phyloP scores from a whole-genome alignment of 345 rosid genomes.

The Psidium guajava region DNA sequence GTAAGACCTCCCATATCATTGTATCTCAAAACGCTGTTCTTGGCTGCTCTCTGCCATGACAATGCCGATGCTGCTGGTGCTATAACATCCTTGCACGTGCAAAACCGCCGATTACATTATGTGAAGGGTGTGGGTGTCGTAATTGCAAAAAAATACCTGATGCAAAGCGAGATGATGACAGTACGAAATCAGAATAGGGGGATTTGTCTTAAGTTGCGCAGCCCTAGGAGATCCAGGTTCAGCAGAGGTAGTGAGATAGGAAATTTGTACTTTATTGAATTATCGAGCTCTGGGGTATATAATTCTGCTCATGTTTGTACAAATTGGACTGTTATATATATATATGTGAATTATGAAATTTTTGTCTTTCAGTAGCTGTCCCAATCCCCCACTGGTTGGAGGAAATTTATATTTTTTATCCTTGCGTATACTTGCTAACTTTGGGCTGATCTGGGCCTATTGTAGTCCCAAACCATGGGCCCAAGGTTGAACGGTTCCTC shows the following conservation, averaged over 20 bases:
- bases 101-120: not conserved
- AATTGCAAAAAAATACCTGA: not conserved
- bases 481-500: too few species aligned
- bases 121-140: not conserved
- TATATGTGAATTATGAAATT: conserved; percentile 1
- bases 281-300: conserved; percentile 20
- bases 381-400: not conserved
- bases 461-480: too few species aligned
- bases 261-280: not conserved
- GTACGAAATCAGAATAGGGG: not conserved
- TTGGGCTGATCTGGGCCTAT: too few species aligned
- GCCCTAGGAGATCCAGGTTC: not conserved
- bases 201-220: conserved; percentile 14
- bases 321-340: conserved; percentile 2
- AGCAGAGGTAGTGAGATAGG: conserved; percentile 13
- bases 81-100: not conserved
- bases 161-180: not conserved
- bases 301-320: conserved; percentile 9
- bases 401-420: not conserved
- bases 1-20: not conserved
- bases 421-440: not conserved
- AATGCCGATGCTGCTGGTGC: not conserved
- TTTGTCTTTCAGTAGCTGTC: not conserved
- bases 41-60: not conserved
- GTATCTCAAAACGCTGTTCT: not conserved